These are phyloP conservation scores for Narthecium ossifragum DNA, from an alignment of 106 monocot species.

Conservation along the genomic window DNA sequence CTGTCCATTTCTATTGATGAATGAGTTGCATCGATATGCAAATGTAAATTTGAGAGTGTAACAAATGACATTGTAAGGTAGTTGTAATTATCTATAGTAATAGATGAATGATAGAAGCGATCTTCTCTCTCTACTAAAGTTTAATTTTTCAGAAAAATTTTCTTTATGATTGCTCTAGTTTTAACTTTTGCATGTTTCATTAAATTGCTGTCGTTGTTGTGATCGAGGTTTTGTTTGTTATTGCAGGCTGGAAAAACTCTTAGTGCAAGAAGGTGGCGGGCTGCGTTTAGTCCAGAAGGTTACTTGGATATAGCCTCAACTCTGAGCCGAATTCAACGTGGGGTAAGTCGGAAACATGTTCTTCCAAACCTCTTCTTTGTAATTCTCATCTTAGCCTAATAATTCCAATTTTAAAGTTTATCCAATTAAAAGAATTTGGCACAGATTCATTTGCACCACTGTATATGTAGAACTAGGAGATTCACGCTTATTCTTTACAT, in stretches of 20 bases:
- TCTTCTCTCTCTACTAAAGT: no score
- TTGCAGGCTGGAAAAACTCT: slow-evolving; percentile 63
- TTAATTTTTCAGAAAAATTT: no score
- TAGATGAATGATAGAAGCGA: no score
- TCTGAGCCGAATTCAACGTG: slow-evolving; percentile 52
- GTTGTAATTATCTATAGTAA: no score
- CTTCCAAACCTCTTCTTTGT: not conserved
- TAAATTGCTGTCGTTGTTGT: not conserved
- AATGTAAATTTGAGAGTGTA: no score
- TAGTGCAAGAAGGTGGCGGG: slow-evolving; percentile 54
- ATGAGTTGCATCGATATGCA: no score
- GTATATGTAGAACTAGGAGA: not conserved
- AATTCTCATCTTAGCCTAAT: not conserved
- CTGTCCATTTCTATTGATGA: no score
- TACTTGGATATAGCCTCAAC: slow-evolving; percentile 51
- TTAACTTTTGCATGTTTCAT: no score
- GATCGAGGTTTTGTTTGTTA: not conserved
- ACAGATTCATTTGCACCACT: not conserved
- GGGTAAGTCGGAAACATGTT: slow-evolving; percentile 24
- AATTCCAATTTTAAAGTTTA: no score
- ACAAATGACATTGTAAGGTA: no score
- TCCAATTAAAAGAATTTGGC: not conserved
- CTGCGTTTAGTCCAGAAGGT: slow-evolving; percentile 64
- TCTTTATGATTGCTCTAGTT: no score
- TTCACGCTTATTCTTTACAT: not conserved